A percentile compares a stretch with the other conserved stretches of the same genome.
Conservation (phyloP, 495 filamentous ascomycete species). For the Oidiodendron maius region DNA sequence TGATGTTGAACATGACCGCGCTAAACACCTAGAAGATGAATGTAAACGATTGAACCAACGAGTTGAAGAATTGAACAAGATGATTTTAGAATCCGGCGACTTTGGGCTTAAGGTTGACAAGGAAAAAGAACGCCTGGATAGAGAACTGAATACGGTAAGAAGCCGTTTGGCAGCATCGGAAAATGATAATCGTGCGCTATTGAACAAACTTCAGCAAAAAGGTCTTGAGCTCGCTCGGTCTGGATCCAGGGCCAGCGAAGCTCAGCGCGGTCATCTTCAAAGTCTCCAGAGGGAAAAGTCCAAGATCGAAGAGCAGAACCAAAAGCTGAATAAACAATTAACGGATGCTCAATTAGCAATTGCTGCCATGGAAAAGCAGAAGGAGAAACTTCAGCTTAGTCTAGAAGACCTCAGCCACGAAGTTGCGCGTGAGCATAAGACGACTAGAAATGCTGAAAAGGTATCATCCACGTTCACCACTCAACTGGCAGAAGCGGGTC, state of each 20-base stretch:
- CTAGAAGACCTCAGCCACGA: slow-evolving; percentile 95
- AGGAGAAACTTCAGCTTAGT: slow-evolving; percentile 85
- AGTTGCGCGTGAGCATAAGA: slow-evolving; percentile 83
- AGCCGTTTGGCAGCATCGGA: slow-evolving; percentile 89
- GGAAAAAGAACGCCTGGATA: slow-evolving; percentile 85
- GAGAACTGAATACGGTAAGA: slow-evolving; percentile 88
- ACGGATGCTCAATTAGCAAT: slow-evolving; percentile 81
- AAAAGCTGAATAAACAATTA: slow-evolving; percentile 76
- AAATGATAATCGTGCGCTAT: slow-evolving; percentile 90
- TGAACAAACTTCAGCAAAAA: slow-evolving; percentile 98
- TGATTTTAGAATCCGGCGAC: slow-evolving; percentile 81
- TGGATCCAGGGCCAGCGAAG: slow-evolving; percentile 78
- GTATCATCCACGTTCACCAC: slow-evolving; percentile 73
- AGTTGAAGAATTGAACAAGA: slow-evolving; percentile 73
- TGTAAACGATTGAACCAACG: slow-evolving; percentile 65
- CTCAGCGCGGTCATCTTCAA: slow-evolving; percentile 69
- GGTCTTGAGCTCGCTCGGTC: slow-evolving; percentile 93
- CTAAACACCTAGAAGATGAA: slow-evolving; percentile 71
- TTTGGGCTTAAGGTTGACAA: slow-evolving; percentile 86
- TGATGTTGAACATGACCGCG: slow-evolving; percentile 59
- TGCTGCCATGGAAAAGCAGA: slow-evolving; percentile 86
- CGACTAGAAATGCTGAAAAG: slow-evolving; percentile 86
- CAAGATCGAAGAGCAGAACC: slow-evolving; percentile 77
- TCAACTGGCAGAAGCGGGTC: slow-evolving; percentile 83
- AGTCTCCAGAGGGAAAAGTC: slow-evolving; percentile 79